Conservation (phyloP, 768 basidiomycete species). For the Lactifluus piperatus region DNA sequence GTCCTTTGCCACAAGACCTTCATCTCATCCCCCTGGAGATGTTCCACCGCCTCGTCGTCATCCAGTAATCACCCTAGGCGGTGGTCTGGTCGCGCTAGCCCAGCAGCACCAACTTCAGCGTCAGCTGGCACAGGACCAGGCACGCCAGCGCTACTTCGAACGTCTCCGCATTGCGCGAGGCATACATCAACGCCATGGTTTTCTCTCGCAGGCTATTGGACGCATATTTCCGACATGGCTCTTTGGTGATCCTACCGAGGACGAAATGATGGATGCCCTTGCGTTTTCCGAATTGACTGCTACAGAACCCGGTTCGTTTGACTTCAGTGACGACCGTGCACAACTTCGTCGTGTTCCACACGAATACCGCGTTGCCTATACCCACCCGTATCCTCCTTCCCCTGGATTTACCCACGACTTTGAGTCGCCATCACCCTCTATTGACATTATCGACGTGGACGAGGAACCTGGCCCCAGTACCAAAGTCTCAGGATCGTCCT, state of each 20-base stretch:
- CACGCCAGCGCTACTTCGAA: constrained; percentile 11
- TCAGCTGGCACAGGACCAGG: constrained; percentile 8
- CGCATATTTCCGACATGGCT: constrained; percentile 17
- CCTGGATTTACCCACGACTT: constrained; percentile 69
- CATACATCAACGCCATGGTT: constrained; percentile 14
- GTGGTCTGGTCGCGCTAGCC: constrained; percentile 44
- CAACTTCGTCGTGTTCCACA: constrained; percentile 21
- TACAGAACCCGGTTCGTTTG: not conserved
- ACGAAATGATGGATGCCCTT: constrained; percentile 18
- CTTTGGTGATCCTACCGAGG: constrained; percentile 15
- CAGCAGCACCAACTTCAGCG: constrained; percentile 21
- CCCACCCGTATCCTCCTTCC: constrained; percentile 47
- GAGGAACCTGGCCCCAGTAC: constrained; percentile 26
- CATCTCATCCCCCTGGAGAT: constrained; percentile 28
- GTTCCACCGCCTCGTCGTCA: constrained; percentile 46
- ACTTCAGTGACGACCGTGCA: not conserved
- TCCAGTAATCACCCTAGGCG: constrained; percentile 58
- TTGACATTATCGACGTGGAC: constrained; percentile 43
- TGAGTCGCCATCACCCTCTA: constrained; percentile 31
- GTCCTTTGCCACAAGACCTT: constrained; percentile 24
- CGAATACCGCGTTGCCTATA: constrained; percentile 51
- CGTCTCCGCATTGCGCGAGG: constrained; percentile 5
- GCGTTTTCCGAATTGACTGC: constrained; percentile 15
- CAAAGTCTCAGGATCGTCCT: constrained; percentile 21
- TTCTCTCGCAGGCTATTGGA: constrained; percentile 14